Evolutionary conservation across 2,329 filamentous ascomycete genomes (phyloP).

Genomic region (Talaromyces pinophilus): DNA sequence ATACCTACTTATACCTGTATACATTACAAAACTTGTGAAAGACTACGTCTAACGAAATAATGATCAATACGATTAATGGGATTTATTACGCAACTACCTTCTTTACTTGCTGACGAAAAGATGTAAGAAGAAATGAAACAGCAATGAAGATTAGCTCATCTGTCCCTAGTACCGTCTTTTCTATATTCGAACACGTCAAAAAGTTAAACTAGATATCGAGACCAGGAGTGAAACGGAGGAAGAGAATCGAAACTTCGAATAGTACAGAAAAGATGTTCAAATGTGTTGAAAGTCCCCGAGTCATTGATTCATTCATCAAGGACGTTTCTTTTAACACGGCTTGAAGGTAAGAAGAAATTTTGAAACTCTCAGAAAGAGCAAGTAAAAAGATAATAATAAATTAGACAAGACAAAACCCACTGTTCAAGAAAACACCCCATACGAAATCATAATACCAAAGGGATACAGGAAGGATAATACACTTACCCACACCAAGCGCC

Average conservation of each 20-base stretch:
- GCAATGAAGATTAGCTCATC: background rate
- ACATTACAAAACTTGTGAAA: background rate
- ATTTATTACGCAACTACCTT: background rate
- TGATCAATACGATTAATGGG: background rate
- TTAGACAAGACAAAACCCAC: conserved; percentile 26
- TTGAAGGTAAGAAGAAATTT: background rate
- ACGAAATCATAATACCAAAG: conserved; percentile 13
- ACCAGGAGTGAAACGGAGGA: background rate
- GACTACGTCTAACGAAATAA: background rate
- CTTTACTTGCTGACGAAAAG: background rate
- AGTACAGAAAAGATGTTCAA: background rate
- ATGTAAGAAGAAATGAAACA: background rate
- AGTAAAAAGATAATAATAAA: background rate
- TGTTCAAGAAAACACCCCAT: conserved; percentile 2
- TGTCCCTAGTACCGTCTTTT: background rate
- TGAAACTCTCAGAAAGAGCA: background rate
- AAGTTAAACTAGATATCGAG: background rate
- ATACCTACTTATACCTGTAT: background rate
- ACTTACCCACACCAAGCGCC: conserved; percentile 9
- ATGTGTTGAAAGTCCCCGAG: background rate
- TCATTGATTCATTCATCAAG: background rate
- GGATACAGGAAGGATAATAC: conserved; percentile 3
- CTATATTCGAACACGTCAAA: background rate
- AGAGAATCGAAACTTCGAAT: background rate
- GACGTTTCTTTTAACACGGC: background rate